Percentiles rank a stretch among this genome's conserved stretches.
phyloP scores from a whole-genome alignment of 2,329 filamentous ascomycete genomes.

The Coniochaeta hoffmannii region DNA sequence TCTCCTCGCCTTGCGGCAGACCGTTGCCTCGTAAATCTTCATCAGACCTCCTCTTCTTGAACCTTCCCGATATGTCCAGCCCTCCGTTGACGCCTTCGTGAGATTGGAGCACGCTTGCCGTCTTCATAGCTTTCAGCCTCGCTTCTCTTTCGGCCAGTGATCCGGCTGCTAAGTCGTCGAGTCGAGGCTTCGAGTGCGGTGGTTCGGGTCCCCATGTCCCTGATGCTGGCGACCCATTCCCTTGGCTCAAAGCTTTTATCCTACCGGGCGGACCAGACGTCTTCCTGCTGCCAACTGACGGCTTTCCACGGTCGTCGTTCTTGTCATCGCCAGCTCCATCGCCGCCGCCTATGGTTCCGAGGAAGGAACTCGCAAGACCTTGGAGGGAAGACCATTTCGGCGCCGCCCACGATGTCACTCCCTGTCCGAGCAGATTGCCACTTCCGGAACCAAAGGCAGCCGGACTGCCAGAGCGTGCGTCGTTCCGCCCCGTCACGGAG shows the following conservation, averaged over 20 bases:
- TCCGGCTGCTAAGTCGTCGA: constrained; percentile 46
- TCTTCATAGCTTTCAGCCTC: constrained; percentile 47
- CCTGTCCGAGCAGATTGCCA: constrained; percentile 35
- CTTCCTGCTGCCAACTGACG: constrained; percentile 18
- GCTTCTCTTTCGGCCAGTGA: constrained; percentile 46
- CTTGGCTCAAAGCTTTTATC: constrained; percentile 14
- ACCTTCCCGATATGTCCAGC: constrained; percentile 45
- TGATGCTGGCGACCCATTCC: constrained; percentile 4
- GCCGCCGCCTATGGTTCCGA: constrained; percentile 23
- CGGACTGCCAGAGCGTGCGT: constrained; percentile 11
- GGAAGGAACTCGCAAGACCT: constrained; percentile 41
- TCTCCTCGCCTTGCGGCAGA: constrained; percentile 43
- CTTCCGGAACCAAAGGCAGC: constrained; percentile 27
- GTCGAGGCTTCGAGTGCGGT: constrained; percentile 25
- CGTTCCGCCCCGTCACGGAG: constrained; percentile 18
- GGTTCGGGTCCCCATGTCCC: constrained; percentile 44
- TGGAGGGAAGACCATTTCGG: constrained; percentile 50
- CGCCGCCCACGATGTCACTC: constrained; percentile 32
- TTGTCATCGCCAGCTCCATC: constrained; percentile 11
- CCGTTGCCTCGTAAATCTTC: constrained; percentile 33
- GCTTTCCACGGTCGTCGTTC: constrained; percentile 19
- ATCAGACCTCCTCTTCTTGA: constrained; percentile 63
- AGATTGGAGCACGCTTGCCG: constrained; percentile 52
- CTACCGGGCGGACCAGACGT: constrained; percentile 12
- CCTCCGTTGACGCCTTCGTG: constrained; percentile 53